Conservation (phyloP, 2,329 filamentous ascomycete genomes). For the Nigrospora osmanthi region DNA sequence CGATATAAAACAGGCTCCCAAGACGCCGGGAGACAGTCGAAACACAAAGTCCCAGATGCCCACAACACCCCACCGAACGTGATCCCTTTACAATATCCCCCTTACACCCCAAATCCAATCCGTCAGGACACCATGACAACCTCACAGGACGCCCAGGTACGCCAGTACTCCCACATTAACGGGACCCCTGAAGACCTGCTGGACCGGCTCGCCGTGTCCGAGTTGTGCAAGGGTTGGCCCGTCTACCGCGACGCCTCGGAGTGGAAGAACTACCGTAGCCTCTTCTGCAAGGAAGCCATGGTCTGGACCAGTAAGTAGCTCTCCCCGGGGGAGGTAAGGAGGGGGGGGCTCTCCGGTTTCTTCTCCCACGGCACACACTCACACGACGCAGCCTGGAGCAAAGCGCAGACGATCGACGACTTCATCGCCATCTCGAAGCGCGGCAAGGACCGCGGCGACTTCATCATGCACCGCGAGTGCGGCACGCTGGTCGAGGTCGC, state of each 20-base stretch:
- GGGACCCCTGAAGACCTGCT: constrained; percentile 30
- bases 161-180: constrained; percentile 35
- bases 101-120: not conserved
- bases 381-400: constrained; percentile 34
- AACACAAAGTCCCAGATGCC: no score
- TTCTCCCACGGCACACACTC: no score
- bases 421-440: constrained; percentile 42
- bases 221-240: constrained; percentile 47
- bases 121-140: constrained; percentile 18
- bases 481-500: constrained; percentile 37
- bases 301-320: constrained; percentile 40
- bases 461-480: constrained; percentile 50
- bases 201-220: constrained; percentile 35
- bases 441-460: constrained; percentile 41
- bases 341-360: not conserved
- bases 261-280: constrained; percentile 42
- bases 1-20: no score
- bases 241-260: constrained; percentile 45
- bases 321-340: no score
- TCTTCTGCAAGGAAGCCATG: constrained; percentile 37
- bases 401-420: constrained; percentile 29
- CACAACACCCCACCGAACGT: no score
- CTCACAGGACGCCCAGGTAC: constrained; percentile 20
- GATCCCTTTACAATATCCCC: no score
- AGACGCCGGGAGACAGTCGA: no score